Conservation (phyloP, 2,329 filamentous ascomycete species). For the Aphanoascus verrucosus region DNA sequence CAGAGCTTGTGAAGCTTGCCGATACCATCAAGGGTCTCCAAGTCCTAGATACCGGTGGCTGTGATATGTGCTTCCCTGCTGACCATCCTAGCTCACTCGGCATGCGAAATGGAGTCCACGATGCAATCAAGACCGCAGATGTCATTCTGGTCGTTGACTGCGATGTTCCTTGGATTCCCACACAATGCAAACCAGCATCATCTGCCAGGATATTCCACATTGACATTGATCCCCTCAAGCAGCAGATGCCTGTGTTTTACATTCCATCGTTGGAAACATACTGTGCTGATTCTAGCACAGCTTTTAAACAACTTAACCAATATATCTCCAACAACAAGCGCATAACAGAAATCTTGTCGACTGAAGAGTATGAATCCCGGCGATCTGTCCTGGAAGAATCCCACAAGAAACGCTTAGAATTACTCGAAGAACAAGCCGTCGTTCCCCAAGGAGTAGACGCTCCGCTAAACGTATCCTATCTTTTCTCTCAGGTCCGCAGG, state of each 20-base stretch:
- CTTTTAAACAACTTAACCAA: conserved; percentile 58
- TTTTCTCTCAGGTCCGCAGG: conserved; percentile 46
- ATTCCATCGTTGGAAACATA: conserved; percentile 56
- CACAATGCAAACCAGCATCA: conserved; percentile 50
- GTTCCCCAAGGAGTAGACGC: conserved; percentile 50
- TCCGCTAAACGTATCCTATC: conserved; percentile 50
- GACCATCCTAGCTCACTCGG: conserved; percentile 51
- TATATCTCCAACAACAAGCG: conserved; percentile 44
- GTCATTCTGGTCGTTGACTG: conserved; percentile 78
- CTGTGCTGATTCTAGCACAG: conserved; percentile 52
- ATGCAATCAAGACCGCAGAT: conserved; percentile 64
- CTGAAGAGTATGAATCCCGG: conserved; percentile 35
- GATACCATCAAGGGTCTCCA: conserved; percentile 40
- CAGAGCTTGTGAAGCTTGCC: conserved; percentile 38
- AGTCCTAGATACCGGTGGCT: conserved; percentile 44
- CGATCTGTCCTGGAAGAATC: conserved; percentile 47
- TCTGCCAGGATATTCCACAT: conserved; percentile 53
- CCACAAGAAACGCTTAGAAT: conserved; percentile 49
- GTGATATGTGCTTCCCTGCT: conserved; percentile 43
- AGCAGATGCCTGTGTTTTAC: conserved; percentile 65
- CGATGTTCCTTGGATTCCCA: conserved; percentile 90
- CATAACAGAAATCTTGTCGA: conserved; percentile 35
- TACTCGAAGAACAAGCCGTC: conserved; percentile 47
- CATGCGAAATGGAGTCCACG: conserved; percentile 62
- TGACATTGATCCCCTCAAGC: conserved; percentile 58